Conservation (phyloP, 2,329 filamentous ascomycete species). For the Cercospora berteroae region DNA sequence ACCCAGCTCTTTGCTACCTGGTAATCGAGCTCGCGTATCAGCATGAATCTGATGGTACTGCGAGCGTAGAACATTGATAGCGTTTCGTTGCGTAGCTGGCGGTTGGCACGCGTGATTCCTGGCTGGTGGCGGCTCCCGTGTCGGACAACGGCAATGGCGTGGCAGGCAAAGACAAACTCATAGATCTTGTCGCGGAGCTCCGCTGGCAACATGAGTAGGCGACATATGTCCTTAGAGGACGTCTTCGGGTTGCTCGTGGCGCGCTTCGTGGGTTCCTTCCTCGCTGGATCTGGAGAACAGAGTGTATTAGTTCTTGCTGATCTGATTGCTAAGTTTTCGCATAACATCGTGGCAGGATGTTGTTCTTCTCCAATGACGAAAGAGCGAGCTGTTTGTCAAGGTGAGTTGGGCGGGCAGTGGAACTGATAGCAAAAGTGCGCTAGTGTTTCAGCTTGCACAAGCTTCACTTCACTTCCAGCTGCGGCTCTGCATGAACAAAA, state of each 20-base stretch:
- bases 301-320: neutral
- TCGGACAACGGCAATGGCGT: neutral
- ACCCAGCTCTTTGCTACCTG: neutral
- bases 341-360: neutral
- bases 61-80: neutral
- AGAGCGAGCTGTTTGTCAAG: neutral
- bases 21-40: neutral
- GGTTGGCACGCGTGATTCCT: neutral
- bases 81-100: neutral
- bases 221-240: neutral
- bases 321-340: neutral
- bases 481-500: neutral
- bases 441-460: neutral
- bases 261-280: neutral
- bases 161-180: neutral
- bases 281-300: neutral
- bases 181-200: neutral
- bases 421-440: neutral
- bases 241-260: neutral
- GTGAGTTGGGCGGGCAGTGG: neutral
- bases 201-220: neutral
- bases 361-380: neutral
- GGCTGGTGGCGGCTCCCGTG: neutral
- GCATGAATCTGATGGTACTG: neutral
- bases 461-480: conserved; percentile 6